These are phyloP conservation scores for Puccinia polysora DNA, from an alignment of 1,284 basidiomycete genomes.

Conservation along the genomic window DNA sequence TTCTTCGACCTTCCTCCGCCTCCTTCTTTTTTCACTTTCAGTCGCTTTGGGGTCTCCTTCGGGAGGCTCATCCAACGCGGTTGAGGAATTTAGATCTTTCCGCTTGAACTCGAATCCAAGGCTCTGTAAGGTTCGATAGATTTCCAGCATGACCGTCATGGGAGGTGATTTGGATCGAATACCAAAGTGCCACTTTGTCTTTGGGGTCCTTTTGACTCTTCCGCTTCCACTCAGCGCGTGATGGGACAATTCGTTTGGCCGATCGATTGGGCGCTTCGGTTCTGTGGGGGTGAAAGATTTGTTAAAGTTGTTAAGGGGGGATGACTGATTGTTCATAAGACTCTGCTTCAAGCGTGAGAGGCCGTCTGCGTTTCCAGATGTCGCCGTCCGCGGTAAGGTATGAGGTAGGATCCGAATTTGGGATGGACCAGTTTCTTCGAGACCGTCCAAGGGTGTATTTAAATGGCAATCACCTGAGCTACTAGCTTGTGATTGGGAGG, in stretches of 20 bases:
- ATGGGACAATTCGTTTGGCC: neutral
- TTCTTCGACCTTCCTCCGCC: slow-evolving; percentile 53
- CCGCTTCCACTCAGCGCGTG: neutral
- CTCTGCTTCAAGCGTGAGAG: slow-evolving; percentile 26
- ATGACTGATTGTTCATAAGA: slow-evolving; percentile 16
- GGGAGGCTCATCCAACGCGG: slow-evolving; percentile 6
- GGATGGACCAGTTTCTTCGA: slow-evolving; percentile 21
- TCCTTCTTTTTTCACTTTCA: slow-evolving; percentile 52
- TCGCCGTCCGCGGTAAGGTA: slow-evolving; percentile 1
- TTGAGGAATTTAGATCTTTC: slow-evolving; percentile 55
- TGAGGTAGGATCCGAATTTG: slow-evolving; percentile 37
- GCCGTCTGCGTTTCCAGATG: neutral
- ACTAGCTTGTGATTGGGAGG: neutral
- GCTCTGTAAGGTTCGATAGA: slow-evolving; percentile 83
- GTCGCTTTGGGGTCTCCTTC: slow-evolving; percentile 43
- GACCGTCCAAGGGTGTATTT: slow-evolving; percentile 14
- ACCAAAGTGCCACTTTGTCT: slow-evolving; percentile 87
- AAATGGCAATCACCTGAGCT: slow-evolving; percentile 4
- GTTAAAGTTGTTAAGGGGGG: slow-evolving; percentile 22
- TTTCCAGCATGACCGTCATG: slow-evolving; percentile 99
- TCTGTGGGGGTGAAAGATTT: slow-evolving; percentile 39
- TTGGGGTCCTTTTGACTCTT: slow-evolving; percentile 40
- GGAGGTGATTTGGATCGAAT: slow-evolving; percentile 90
- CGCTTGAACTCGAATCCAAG: slow-evolving; percentile 91
- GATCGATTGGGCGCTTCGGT: slow-evolving; percentile 9